A percentile compares a stretch with the other conserved stretches of the same genome.
Conservation (phyloP, 495 filamentous ascomycete species). For the Bacidia rubella region DNA sequence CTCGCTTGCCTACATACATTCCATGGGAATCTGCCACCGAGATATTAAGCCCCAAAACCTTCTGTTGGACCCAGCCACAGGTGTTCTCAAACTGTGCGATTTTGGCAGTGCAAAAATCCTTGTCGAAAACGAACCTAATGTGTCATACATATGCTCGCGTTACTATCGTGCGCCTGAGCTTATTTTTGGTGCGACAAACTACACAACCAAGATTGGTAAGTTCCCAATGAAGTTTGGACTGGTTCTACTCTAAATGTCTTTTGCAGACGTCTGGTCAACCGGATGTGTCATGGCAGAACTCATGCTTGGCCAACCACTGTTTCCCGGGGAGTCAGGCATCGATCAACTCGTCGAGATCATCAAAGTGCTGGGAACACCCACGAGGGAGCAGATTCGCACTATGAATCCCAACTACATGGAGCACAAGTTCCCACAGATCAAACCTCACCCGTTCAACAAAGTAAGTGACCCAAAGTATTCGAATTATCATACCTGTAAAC, state of each 20-base stretch:
- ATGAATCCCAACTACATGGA: constrained; percentile 99
- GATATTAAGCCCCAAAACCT: constrained; percentile 99
- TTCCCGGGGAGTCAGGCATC: constrained; percentile 98
- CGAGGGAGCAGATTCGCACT: constrained; percentile 95
- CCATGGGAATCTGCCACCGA: constrained; percentile 95
- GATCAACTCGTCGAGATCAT: constrained; percentile 99
- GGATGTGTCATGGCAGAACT: constrained; percentile 98
- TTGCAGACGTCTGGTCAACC: constrained; percentile 92
- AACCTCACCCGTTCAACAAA: constrained; percentile 97
- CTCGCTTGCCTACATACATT: constrained; percentile 96
- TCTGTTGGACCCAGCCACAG: constrained; percentile 76
- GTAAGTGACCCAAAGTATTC: constrained; percentile 35
- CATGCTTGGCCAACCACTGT: constrained; percentile 96
- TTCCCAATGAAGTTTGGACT: constrained; percentile 8
- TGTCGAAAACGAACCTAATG: constrained; percentile 97
- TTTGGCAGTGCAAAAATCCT: constrained; percentile 98
- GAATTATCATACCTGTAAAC: not conserved
- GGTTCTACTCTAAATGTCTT: constrained; percentile 17
- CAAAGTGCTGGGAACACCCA: constrained; percentile 95
- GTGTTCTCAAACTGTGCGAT: constrained; percentile 94
- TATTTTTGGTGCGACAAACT: constrained; percentile 98
- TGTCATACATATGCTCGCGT: constrained; percentile 98
- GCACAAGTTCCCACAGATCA: constrained; percentile 99
- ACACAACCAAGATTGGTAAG: constrained; percentile 98
- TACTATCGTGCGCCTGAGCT: constrained; percentile 97